These are phyloP conservation scores for Camptophora hylomeconis DNA, from an alignment of 2,329 filamentous ascomycete genomes.

Conservation along the genomic window DNA sequence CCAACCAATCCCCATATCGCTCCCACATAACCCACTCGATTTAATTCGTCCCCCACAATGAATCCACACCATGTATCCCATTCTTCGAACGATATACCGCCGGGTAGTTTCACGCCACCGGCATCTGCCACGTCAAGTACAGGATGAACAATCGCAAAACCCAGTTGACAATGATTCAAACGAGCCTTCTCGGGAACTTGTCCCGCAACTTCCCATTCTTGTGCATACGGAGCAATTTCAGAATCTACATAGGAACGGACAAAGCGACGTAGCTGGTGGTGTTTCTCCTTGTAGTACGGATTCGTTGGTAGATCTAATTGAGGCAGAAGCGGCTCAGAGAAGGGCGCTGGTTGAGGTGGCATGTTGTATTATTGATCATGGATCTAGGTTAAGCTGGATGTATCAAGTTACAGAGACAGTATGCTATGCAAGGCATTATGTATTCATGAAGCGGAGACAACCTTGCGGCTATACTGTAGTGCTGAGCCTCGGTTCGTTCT, in stretches of 20 bases:
- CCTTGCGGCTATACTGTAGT: too few relatives aligned
- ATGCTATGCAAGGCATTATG: too few relatives aligned
- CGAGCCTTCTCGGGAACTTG: constrained; percentile 52
- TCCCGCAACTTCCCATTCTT: constrained; percentile 60
- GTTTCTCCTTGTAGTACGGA: constrained; percentile 55
- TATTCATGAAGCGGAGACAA: too few relatives aligned
- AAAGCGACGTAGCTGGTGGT: constrained; percentile 52
- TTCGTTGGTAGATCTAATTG: constrained; percentile 53
- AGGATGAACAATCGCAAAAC: constrained; percentile 54
- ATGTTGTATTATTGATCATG: too few relatives aligned
- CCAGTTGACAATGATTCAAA: constrained; percentile 48
- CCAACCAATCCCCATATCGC: constrained; percentile 45
- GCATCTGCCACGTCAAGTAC: constrained; percentile 50
- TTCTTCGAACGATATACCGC: constrained; percentile 55
- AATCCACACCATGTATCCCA: constrained; percentile 59
- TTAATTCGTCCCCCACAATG: constrained; percentile 61
- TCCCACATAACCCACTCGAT: constrained; percentile 49
- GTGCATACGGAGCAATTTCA: constrained; percentile 46
- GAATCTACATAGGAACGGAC: constrained; percentile 54
- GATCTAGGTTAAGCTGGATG: too few relatives aligned
- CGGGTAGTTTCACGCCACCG: constrained; percentile 55
- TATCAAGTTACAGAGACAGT: not conserved
- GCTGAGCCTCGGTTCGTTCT: too few relatives aligned
- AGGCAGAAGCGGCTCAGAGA: constrained; percentile 62
- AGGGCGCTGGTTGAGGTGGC: constrained; percentile 43